A percentile compares a stretch with the other conserved stretches of the same genome.
phyloP scores from a whole-genome alignment of 352 stramenopile species.

The Halophytophthora polymorphica region DNA sequence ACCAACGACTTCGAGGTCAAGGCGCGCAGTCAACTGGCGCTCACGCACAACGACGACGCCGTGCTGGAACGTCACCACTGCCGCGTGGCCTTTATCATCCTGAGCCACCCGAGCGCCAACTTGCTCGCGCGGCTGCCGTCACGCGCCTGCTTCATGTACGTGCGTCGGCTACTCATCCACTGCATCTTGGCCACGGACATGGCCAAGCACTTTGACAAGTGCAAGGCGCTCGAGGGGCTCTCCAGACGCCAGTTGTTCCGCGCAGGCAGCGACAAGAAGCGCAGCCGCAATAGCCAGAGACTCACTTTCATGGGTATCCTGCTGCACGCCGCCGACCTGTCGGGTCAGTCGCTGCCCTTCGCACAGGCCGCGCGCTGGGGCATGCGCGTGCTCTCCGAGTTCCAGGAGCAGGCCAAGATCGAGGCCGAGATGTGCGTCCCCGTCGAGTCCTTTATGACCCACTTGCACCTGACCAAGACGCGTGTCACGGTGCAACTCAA shows the following conservation, averaged over 20 bases:
- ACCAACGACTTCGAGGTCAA: slow-evolving; percentile 86
- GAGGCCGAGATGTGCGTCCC: slow-evolving; percentile 60
- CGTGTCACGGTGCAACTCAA: slow-evolving; percentile 68
- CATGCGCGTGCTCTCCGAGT: slow-evolving; percentile 63
- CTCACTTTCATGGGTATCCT: slow-evolving; percentile 55
- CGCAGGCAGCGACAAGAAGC: slow-evolving; percentile 28
- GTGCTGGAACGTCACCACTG: slow-evolving; percentile 85
- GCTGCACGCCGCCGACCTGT: slow-evolving; percentile 73
- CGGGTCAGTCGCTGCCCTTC: slow-evolving; percentile 59
- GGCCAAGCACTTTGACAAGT: slow-evolving; percentile 73
- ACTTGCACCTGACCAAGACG: slow-evolving; percentile 54
- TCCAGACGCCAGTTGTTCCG: slow-evolving; percentile 30
- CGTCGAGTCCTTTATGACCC: slow-evolving; percentile 73
- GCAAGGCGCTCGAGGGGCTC: slow-evolving; percentile 52
- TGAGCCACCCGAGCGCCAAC: slow-evolving; percentile 56
- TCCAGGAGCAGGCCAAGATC: slow-evolving; percentile 63
- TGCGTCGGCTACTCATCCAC: slow-evolving; percentile 52
- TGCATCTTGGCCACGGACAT: slow-evolving; percentile 78
- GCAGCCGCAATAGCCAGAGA: slow-evolving; percentile 27
- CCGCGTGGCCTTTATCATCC: slow-evolving; percentile 64
- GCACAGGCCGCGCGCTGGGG: slow-evolving; percentile 57
- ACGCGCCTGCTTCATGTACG: slow-evolving; percentile 43
- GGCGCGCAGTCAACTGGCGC: slow-evolving; percentile 58
- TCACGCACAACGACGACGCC: slow-evolving; percentile 79
- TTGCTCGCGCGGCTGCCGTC: slow-evolving; percentile 50